These are phyloP conservation scores for Teratosphaeria gauchensis DNA, from an alignment of 2,329 filamentous ascomycete genomes.

Conservation along the genomic window DNA sequence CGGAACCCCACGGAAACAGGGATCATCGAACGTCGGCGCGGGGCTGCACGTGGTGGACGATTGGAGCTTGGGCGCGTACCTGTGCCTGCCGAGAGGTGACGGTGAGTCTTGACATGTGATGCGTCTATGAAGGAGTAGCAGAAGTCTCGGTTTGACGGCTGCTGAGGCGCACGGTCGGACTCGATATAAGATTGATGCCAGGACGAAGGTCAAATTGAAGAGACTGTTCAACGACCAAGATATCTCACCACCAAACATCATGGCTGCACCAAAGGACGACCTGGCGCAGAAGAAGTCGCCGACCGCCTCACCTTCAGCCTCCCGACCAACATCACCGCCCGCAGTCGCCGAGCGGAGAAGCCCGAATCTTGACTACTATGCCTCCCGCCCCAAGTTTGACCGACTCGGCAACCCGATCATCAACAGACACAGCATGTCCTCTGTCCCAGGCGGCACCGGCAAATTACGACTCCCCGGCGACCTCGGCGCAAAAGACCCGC, in stretches of 20 bases:
- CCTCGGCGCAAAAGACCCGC: slow-evolving; percentile 26
- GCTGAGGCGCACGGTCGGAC: not conserved
- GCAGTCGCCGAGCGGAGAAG: slow-evolving; percentile 8
- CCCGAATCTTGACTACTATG: slow-evolving; percentile 15
- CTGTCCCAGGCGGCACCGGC: slow-evolving; percentile 17
- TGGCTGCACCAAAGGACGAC: not conserved
- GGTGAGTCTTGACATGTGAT: no score
- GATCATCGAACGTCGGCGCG: not conserved
- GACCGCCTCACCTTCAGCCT: slow-evolving; percentile 12
- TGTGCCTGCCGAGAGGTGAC: not conserved
- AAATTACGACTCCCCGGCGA: slow-evolving; percentile 27
- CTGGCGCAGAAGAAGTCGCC: not conserved
- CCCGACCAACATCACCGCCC: slow-evolving; percentile 19
- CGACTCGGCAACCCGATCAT: slow-evolving; percentile 22
- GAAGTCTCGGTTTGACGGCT: not conserved
- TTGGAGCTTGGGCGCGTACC: not conserved
- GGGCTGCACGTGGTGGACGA: not conserved
- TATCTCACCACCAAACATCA: not conserved
- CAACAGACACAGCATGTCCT: slow-evolving; percentile 16
- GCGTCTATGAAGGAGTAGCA: no score
- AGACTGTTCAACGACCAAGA: no score
- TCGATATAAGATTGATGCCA: not conserved
- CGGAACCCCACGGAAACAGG: not conserved
- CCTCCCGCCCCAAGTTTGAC: slow-evolving; percentile 18
- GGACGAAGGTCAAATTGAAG: not conserved